Conservation (phyloP, 306 rosid species). For the Prunus campanulata region DNA sequence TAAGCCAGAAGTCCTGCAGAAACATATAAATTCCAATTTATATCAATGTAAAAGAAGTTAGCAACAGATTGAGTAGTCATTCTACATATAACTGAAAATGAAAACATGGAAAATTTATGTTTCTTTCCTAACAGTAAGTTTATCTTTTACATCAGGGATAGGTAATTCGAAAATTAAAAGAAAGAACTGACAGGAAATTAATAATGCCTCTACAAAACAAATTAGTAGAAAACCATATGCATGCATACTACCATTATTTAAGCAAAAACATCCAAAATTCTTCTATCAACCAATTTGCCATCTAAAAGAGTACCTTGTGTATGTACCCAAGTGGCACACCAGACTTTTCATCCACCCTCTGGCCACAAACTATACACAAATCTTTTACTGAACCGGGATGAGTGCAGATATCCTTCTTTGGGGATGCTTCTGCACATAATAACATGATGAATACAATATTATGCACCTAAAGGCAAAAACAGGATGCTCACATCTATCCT, state of each 20-base stretch:
- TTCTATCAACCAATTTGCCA: background rate
- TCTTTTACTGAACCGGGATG: conserved; percentile 84
- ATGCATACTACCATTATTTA: background rate
- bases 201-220: background rate
- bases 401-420: conserved; percentile 40
- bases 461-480: background rate
- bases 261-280: background rate
- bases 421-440: conserved; percentile 44
- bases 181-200: background rate
- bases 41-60: background rate
- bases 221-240: background rate
- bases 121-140: background rate
- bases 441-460: background rate
- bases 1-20: conserved; percentile 73
- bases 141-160: background rate
- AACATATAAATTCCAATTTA: background rate
- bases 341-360: conserved; percentile 59
- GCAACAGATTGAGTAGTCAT: background rate
- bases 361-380: conserved; percentile 75
- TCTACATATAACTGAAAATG: background rate
- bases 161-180: background rate
- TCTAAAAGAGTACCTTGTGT: conserved; percentile 59
- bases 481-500: background rate
- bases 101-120: background rate
- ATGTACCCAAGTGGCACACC: conserved; percentile 82